These are phyloP conservation scores for Trichosanthes cucumerina DNA, from an alignment of 306 rosid genomes.

Conservation along the genomic window DNA sequence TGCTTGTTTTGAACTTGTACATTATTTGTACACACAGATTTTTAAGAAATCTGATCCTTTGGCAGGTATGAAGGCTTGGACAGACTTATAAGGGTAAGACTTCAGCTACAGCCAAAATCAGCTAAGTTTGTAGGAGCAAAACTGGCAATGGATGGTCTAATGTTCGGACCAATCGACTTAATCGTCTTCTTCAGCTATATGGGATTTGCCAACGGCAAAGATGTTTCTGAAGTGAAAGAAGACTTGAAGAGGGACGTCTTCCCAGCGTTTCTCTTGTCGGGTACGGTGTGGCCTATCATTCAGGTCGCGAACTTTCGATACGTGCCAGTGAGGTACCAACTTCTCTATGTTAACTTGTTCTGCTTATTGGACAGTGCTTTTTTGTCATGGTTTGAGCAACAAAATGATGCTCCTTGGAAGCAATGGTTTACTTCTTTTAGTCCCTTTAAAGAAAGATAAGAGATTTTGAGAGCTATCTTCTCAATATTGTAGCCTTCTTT, in stretches of 20 bases:
- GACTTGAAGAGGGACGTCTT: conserved; percentile 78
- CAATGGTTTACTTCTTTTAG: conserved; percentile 56
- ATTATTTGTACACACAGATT: neutral
- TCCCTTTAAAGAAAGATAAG: conserved; percentile 31
- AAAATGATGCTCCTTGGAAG: conserved; percentile 89
- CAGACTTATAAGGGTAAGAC: conserved; percentile 40
- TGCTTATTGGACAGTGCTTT: conserved; percentile 86
- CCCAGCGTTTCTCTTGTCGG: conserved; percentile 70
- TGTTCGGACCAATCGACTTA: conserved; percentile 75
- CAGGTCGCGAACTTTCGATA: conserved; percentile 78
- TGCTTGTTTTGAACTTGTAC: neutral
- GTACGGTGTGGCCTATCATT: conserved; percentile 74
- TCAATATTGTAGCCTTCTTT: neutral
- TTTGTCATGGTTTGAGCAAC: conserved; percentile 95
- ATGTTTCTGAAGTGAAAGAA: conserved; percentile 56
- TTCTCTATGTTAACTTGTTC: conserved; percentile 78
- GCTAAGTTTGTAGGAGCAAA: conserved; percentile 64
- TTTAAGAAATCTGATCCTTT: neutral
- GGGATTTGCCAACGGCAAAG: conserved; percentile 76
- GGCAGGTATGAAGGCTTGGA: conserved; percentile 88
- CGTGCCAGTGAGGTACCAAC: conserved; percentile 83
- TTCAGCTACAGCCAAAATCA: conserved; percentile 55
- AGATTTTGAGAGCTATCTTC: neutral
- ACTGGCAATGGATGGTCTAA: conserved; percentile 56
- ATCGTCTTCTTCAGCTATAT: conserved; percentile 65